phyloP scores from a whole-genome alignment of 2,329 filamentous ascomycete species.

The Beauveria australis region DNA sequence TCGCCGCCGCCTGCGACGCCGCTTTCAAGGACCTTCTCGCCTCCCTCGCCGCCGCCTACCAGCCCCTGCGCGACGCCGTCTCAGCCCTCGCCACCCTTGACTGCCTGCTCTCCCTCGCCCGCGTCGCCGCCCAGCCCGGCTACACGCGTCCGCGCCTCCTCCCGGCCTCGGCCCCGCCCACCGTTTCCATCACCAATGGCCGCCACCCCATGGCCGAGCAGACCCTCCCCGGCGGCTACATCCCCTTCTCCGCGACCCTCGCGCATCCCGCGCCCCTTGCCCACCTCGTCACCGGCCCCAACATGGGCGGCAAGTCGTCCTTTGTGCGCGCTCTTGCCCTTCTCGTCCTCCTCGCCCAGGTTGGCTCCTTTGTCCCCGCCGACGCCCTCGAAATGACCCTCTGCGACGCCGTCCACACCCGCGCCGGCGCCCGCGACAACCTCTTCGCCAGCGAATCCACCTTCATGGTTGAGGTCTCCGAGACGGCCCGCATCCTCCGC shows the following conservation, averaged over 20 bases:
- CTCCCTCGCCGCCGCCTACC: conserved; percentile 76
- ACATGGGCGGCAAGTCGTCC: conserved; percentile 98
- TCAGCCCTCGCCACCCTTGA: conserved; percentile 80
- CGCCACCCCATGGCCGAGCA: conserved; percentile 96
- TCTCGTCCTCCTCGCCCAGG: conserved; percentile 87
- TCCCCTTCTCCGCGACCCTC: conserved; percentile 78
- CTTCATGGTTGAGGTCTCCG: conserved; percentile 95
- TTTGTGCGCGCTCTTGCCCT: conserved; percentile 91
- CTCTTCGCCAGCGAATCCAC: conserved; percentile 91
- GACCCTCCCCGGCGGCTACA: conserved; percentile 75
- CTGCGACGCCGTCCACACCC: conserved; percentile 85
- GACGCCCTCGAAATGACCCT: conserved; percentile 66
- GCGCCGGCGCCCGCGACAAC: conserved; percentile 94
- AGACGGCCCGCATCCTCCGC: conserved; percentile 86
- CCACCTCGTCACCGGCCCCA: conserved; percentile 88
- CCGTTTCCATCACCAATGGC: conserved; percentile 57
- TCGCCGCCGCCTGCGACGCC: conserved; percentile 82
- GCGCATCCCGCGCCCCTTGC: conserved; percentile 59
- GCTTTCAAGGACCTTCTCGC: conserved; percentile 68
- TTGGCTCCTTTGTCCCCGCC: conserved; percentile 90
- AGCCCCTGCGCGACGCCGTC: conserved; percentile 80
- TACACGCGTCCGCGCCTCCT: conserved; percentile 71
- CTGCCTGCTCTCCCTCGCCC: conserved; percentile 78
- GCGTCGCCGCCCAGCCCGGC: conserved; percentile 75
- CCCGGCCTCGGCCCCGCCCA: conserved; percentile 52